Base-by-base conservation (phyloP, 108 stramenopile genomes). In the Skeletonema potamos region DNA sequence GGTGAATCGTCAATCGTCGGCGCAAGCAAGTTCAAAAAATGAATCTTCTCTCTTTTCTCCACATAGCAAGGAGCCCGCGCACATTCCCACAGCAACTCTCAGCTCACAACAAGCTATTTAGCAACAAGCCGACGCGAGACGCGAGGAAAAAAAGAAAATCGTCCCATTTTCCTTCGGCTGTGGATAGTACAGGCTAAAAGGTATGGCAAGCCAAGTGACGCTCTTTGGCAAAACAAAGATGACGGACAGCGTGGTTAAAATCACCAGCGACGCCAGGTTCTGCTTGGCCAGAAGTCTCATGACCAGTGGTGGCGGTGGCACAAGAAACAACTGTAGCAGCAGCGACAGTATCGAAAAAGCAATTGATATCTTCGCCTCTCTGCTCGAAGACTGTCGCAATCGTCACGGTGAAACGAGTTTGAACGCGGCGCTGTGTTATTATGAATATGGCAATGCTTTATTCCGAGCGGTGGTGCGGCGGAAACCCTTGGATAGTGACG, bases 361-460 rank as follows among this genome's bases (percentile, higher is more conserved):
- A 8, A 77, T 89, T 27, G 79, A 82, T 2, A 89, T 91, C 12
- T 91, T 91, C 67, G 89, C 86, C 37, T 72, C 83, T 1, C 66
- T 94, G 17, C 68, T 87, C 37, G 89, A 92, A 72, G 85, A 87
- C 58, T 62, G 75, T 9, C 59, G 67, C 9, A 54, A 37, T 13
- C 67, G 64, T 33, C 64, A 71, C 46, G 87, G 86, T 18, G 89
- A 89, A 43, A 63, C 60, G 0, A 74, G 81, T 51, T 64, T 92
- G 6, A 86, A 87, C 68, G 68, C 86, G 1, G 87, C 90, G 30
- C 79, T 89, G 12, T 84, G 85, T 24, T 86, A 87, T 54, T 92
- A 89, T 59, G 93, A 94, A 70, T 91, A 92, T 57, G 93, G 93
- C 6, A 91, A 94, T 68, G 76, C 89, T 1, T 57, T 94, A 46